Evolutionary conservation across 345 rosid genomes (phyloP).

Genomic region (Litchi chinensis): DNA sequence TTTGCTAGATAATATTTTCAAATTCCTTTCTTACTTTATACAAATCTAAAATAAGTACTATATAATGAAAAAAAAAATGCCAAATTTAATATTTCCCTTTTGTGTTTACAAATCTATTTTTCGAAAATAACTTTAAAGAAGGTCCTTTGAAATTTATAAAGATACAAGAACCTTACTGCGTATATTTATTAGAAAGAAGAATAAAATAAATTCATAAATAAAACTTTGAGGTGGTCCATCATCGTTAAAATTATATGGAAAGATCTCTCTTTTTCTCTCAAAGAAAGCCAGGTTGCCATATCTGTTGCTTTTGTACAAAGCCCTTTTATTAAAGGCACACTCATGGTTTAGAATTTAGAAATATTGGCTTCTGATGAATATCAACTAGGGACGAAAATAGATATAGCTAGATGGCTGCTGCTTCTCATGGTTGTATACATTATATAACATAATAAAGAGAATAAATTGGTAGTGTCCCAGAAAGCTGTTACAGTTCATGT

Average conservation of each 20-base stretch:
- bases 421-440: not conserved
- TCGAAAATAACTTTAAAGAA: no score
- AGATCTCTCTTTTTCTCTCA: not conserved
- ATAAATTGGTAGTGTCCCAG: conserved; percentile 27
- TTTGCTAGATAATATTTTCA: no score
- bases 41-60: not conserved
- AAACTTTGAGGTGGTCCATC: conserved; percentile 16
- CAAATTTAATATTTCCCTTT: no score
- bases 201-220: not conserved
- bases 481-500: conserved; percentile 26
- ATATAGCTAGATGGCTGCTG: not conserved
- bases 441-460: not conserved
- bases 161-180: no score
- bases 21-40: not conserved
- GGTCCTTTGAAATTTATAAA: no score
- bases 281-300: conserved; percentile 26
- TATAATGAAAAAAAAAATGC: no score
- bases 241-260: not conserved
- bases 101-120: no score
- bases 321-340: conserved; percentile 4
- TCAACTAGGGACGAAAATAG: conserved; percentile 5
- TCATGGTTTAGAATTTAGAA: not conserved
- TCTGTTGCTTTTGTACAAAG: conserved; percentile 36
- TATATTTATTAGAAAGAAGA: no score
- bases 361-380: not conserved